Evolutionary conservation across 306 rosid species (phyloP).

Genomic region (Hippophae rhamnoides): DNA sequence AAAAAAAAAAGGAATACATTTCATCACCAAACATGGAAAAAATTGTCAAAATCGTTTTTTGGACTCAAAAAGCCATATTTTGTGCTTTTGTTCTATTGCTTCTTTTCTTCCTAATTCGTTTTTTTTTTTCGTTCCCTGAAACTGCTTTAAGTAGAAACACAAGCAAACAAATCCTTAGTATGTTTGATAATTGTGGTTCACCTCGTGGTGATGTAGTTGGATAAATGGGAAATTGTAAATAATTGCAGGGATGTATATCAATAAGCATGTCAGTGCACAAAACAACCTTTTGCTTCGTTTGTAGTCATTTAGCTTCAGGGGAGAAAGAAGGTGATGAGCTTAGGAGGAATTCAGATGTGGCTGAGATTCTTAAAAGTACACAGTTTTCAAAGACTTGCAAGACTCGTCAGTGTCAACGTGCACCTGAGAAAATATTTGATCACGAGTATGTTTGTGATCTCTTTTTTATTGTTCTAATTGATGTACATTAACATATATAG

Average conservation of each 20-base stretch:
- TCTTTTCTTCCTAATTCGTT: too few relatives aligned
- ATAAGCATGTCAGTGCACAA: constrained; percentile 89
- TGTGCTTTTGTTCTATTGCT: too few relatives aligned
- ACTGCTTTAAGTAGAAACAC: not conserved
- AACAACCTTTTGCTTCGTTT: constrained; percentile 82
- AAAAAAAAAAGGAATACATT: too few relatives aligned
- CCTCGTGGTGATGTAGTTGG: not conserved
- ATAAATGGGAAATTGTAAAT: not conserved
- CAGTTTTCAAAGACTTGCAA: constrained; percentile 75
- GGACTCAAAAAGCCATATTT: too few relatives aligned
- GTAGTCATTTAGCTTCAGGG: constrained; percentile 97
- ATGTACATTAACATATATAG: not conserved
- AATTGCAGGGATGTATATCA: constrained; percentile 87
- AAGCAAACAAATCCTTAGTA: not conserved
- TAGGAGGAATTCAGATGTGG: constrained; percentile 70
- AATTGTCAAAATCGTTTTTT: too few relatives aligned
- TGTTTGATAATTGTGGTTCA: not conserved
- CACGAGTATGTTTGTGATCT: constrained; percentile 58
- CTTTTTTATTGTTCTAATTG: not conserved
- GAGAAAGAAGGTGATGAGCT: constrained; percentile 95
- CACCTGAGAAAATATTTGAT: constrained; percentile 61
- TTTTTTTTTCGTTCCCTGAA: too few relatives aligned
- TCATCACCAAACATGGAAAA: too few relatives aligned
- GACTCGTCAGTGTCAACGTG: constrained; percentile 35
- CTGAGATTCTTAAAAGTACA: constrained; percentile 62